A percentile compares a stretch with the other conserved stretches of the same genome.
Conservation (phyloP, 148 eudicot genomes). For the Chenopodium album region DNA sequence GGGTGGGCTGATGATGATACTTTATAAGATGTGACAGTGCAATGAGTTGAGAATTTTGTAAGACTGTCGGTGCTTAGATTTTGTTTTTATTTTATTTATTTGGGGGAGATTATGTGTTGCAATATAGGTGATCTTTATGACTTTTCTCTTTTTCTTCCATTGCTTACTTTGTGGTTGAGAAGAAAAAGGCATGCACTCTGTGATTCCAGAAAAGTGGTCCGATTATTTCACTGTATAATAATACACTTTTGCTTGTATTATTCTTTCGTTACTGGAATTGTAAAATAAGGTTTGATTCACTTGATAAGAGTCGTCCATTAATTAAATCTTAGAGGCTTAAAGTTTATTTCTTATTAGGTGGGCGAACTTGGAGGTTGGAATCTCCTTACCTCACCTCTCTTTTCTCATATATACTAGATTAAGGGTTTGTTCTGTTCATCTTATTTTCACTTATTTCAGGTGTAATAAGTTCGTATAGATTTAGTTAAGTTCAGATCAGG, state of each 20-base stretch:
- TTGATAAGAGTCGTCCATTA: no score
- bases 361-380: no score
- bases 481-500: no score
- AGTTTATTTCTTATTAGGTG: no score
- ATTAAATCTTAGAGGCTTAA: no score
- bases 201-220: background rate
- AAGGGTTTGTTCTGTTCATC: no score
- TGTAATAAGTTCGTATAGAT: no score
- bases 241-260: background rate
- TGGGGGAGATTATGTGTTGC: background rate
- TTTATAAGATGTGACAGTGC: constrained; percentile 23
- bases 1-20: background rate
- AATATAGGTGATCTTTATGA: background rate
- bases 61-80: constrained; percentile 32
- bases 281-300: no score
- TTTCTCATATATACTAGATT: no score
- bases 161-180: constrained; percentile 11
- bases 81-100: background rate
- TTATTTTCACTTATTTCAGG: no score
- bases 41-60: constrained; percentile 9
- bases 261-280: no score
- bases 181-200: background rate
- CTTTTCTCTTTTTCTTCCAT: background rate
- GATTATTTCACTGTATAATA: background rate
- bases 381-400: no score